Evolutionary conservation across 371 early-diverging fungal species (phyloP), one percentile per base, ranked within the genome.

Genomic region (Circinella minor): DNA sequence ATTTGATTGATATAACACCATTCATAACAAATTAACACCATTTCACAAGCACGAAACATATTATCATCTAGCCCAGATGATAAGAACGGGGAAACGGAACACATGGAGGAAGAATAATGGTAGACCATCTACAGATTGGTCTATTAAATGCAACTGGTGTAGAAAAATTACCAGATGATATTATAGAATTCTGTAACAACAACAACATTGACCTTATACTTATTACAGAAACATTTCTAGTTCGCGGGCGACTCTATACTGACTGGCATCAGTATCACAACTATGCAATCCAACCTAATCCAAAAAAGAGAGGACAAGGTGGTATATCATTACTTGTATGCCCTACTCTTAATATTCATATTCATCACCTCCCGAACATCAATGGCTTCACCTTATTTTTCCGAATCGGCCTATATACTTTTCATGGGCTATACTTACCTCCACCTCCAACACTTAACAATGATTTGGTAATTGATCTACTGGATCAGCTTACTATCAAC

Each of bases 241-340:
- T 39, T 13, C 34, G 20, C 11, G 60, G 67, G 14, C 59, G 48
- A 34, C 61, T 67, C 0, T 4, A 46, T 57, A 60, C 61, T 37
- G 36, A 39, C 38, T 67, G 67, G 67, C 38, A 34, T n/a, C 67
- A 67, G 37, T 54, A 60, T 37, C 67, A 67, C 61, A 60, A 17
- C 59, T 67, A 60, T 36, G 60, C 60, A 4, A 20, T 15, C 0
- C 20, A 9, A 46, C 57, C 48, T 1, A 27, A 17, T 34, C 34
- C 14, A 11, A n/a, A 9, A 15, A 9, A 43, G 8, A 27, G 36
- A 17, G 34, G n/a, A 34, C 46, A 17, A 27, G 67, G 61, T 15
- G 67, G 67, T 14, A 3, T 67, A 4, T 13, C 67, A 8, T 36
- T 67, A 1, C 61, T 67, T 0, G 59, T 47, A 36, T 3, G 67